Base-by-base conservation (phyloP, 2,329 filamentous ascomycete species). In the Hypoxylon sp. region DNA sequence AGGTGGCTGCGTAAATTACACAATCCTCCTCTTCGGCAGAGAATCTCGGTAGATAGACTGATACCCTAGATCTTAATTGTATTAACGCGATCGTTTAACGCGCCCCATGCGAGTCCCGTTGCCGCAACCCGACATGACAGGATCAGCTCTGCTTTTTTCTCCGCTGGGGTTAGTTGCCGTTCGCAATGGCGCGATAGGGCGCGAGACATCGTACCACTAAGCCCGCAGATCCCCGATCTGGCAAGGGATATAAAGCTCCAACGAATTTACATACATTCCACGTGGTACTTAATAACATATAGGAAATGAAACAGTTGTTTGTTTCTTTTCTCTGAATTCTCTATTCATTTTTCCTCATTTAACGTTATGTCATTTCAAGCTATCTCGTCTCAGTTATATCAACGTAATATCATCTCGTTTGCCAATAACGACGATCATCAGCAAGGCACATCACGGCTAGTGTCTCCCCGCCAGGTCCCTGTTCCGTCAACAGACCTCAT, bases 31-130 rank as follows among this genome's bases (percentile, higher is more conserved):
- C 21, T 46, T 74, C 57, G 60, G 52, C 64, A 70, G 51, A 65
- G 58, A 49, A 63, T 63, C 60, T 70, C 64, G 67, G 68, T 70
- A 70, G 61, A 68, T 70, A 51, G 55, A 34, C n/a, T 60, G 60
- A 69, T 69, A 69, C 67, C 67, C 67, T 58, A 60, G 23, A 57
- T 62, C 23, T 60, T 28, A 49, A 48, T 32, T 13, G 23, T 45
- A 21, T 53, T 52, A 50, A 48, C 32, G 49, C 30, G 6, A 43
- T 43, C 38, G 11, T 17, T 17, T 17, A 9, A 43, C 38, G 38
- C 38, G 17, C 38, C 38, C 38, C 7, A 63, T 63, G 45, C 45
- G 56, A 58, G 23, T 61, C 57, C 56, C 57, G 52, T 50, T 59
- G 32, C 66, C 58, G 63, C 30, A 19, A 55, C 45, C 59, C 45